phyloP scores from a whole-genome alignment of 2,329 filamentous ascomycete species.

The Pseudogymnoascus sp. region DNA sequence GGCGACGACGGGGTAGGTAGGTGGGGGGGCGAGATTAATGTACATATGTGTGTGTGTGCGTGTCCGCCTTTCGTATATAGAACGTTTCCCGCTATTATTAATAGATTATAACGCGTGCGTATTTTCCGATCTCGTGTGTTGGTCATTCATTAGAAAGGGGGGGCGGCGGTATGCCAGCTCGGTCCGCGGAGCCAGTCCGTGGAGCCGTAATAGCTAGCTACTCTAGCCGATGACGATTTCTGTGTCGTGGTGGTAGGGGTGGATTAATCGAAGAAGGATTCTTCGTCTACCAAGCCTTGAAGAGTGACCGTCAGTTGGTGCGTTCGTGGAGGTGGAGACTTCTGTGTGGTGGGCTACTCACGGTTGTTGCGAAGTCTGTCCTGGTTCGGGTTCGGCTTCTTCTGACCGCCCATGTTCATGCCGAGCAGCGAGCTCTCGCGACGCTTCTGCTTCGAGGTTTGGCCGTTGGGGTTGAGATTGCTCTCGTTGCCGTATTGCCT shows the following conservation, averaged over 20 bases:
- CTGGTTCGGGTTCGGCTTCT: slow-evolving; percentile 17
- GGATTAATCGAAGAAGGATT: slow-evolving; percentile 27
- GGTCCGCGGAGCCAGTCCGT: background rate
- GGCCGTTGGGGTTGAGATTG: slow-evolving; percentile 30
- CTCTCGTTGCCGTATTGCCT: slow-evolving; percentile 25
- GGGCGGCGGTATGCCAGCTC: background rate
- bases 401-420: slow-evolving; percentile 36
- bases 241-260: background rate
- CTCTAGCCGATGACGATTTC: background rate
- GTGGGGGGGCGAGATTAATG: background rate
- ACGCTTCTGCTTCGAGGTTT: slow-evolving; percentile 36
- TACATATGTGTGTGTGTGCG: background rate
- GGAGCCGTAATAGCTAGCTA: background rate
- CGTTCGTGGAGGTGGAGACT: slow-evolving; percentile 16
- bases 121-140: background rate
- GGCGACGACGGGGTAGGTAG: background rate
- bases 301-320: background rate
- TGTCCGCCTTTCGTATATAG: background rate
- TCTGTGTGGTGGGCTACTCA: slow-evolving; percentile 21
- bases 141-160: background rate
- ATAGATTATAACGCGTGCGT: background rate
- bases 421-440: slow-evolving; percentile 53
- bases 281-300: slow-evolving; percentile 24
- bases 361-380: slow-evolving; percentile 16
- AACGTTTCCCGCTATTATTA: background rate